A percentile compares a stretch with the other conserved stretches of the same genome.
These are phyloP conservation scores for Spergularia marina DNA, from an alignment of 148 eudicot genomes.

Conservation along the genomic window DNA sequence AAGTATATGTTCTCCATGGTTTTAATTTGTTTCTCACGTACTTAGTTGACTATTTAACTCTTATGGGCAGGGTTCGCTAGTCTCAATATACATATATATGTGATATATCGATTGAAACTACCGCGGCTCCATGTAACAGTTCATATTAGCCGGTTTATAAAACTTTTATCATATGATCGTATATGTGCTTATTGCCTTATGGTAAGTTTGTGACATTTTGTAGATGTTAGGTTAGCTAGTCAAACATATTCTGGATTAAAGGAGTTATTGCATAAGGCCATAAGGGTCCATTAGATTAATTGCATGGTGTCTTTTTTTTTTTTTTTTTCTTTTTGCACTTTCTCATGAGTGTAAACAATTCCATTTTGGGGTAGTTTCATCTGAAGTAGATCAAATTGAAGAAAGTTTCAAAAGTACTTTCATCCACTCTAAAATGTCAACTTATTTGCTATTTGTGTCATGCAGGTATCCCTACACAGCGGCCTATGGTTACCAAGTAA, in stretches of 20 bases:
- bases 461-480: conserved; percentile 62
- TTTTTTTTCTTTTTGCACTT: neutral
- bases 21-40: too few relatives aligned
- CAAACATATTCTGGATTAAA: conserved; percentile 2
- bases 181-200: too few relatives aligned
- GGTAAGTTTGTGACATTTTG: too few relatives aligned
- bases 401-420: conserved; percentile 10
- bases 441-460: conserved; percentile 20
- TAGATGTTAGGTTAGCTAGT: neutral
- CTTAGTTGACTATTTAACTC: too few relatives aligned
- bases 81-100: too few relatives aligned
- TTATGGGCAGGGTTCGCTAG: too few relatives aligned
- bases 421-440: conserved; percentile 8
- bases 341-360: conserved; percentile 14
- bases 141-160: too few relatives aligned
- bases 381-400: conserved; percentile 1
- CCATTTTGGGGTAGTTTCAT: conserved; percentile 18
- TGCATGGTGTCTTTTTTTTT: neutral
- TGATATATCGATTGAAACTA: too few relatives aligned
- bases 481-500: conserved; percentile 71
- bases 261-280: conserved; percentile 21
- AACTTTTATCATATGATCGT: too few relatives aligned
- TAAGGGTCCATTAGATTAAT: conserved; percentile 26
- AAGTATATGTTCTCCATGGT: too few relatives aligned
- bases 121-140: too few relatives aligned